Evolutionary conservation across 345 rosid species (phyloP), one percentile per base, ranked within the genome.

Genomic region (Hypericum perforatum): DNA sequence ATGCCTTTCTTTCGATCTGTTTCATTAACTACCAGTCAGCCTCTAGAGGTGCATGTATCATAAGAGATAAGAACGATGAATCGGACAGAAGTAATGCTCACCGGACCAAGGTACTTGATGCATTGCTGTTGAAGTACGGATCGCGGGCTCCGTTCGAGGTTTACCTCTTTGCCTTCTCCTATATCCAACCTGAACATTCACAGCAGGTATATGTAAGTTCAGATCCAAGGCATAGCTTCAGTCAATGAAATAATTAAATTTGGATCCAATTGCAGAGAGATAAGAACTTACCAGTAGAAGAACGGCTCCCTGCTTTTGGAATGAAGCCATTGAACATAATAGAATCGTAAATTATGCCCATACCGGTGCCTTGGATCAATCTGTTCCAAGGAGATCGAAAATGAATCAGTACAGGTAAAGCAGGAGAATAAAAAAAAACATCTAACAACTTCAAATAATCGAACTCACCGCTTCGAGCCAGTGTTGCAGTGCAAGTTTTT

Each of bases 401-500:
- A 59, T 11, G 37, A 54, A 61, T 63, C 48, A 66, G 67, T 36
- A 59, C 57, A 37, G 45, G 52, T 5, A 10, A 57, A 32, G 32
- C 32, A 8, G 7, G n/a, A 44, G 39, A 16, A 39, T 37, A 38
- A 37, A 6, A 11, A 47, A 22, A 16, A 45, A 53, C 7, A 2
- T 8, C 5, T 7, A 13, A 47, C 54, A 45, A 15, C 36, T 5
- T 5, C 6, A 49, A 10, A 39, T 16, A 14, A 42, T 15, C 3
- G 43, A 43, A 75, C 96, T 73, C 74, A 92, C 98, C 5, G 99
- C 99, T 67, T 89, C 99, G 58, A 92, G 97, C 99, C 97, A 92
- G 63, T 92, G 97, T 61, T 86, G 89, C 53, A 75, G 62, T 60
- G 90, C 84, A 67, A 89, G 83, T 64, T 82, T 85, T 51, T 63